phyloP scores from a whole-genome alignment of 805 yeast species.

The Sugiyamaella chiloensis region DNA sequence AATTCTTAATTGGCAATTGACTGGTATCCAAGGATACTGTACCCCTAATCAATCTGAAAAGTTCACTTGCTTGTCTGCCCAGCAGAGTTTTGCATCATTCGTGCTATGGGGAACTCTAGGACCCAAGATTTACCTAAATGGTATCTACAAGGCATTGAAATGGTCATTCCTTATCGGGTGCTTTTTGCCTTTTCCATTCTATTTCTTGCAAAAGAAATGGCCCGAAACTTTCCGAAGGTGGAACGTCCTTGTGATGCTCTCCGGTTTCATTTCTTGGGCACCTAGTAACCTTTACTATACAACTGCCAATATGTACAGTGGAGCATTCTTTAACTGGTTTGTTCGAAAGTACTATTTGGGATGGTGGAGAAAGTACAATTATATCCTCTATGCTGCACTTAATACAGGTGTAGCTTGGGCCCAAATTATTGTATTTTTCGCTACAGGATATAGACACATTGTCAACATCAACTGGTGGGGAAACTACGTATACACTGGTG shows the following conservation, averaged over 20 bases:
- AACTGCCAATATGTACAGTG: conserved; percentile 39
- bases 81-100: conserved; percentile 50
- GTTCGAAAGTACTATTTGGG: conserved; percentile 40
- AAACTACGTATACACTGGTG: conserved; percentile 32
- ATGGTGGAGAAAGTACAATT: conserved; percentile 55
- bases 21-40: conserved; percentile 31
- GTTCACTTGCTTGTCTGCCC: conserved; percentile 36
- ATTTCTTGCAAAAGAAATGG: conserved; percentile 12
- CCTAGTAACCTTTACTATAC: conserved; percentile 46
- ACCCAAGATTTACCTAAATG: conserved; percentile 44
- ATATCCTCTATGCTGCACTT: conserved; percentile 45
- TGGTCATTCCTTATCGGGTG: conserved; percentile 46
- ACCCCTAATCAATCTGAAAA: conserved; percentile 30
- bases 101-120: conserved; percentile 45
- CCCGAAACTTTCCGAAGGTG: conserved; percentile 30
- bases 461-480: conserved; percentile 48
- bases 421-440: conserved; percentile 44
- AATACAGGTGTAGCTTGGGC: conserved; percentile 50
- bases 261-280: conserved; percentile 40
- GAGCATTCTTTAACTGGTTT: conserved; percentile 44
- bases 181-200: conserved; percentile 31
- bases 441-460: conserved; percentile 38
- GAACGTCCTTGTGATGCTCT: conserved; percentile 44
- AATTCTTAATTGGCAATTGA: conserved; percentile 32
- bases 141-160: conserved; percentile 43